Conservation (phyloP, 176 grass and related monocot genomes). For the Oryza officinalis region DNA sequence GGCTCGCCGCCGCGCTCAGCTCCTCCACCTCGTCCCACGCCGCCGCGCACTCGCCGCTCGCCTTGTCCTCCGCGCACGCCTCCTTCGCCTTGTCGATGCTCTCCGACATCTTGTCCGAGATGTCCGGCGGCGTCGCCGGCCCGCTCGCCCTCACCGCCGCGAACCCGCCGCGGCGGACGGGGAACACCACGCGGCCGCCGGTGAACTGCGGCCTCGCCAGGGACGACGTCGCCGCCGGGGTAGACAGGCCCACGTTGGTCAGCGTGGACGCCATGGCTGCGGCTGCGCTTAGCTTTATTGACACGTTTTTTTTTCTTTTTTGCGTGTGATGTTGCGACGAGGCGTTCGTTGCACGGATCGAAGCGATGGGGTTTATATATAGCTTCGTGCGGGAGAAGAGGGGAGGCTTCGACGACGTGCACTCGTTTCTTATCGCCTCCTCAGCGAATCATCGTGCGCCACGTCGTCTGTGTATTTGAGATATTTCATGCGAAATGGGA, state of each 20-base stretch:
- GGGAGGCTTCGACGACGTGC: slow-evolving; percentile 1
- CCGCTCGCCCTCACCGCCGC: slow-evolving; percentile 47
- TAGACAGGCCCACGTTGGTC: slow-evolving; percentile 46
- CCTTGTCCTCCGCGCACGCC: slow-evolving; percentile 49
- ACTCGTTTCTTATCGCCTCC: slow-evolving; percentile 51
- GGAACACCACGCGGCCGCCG: slow-evolving; percentile 12
- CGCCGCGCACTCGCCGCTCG: slow-evolving; percentile 67
- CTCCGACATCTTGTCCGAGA: slow-evolving; percentile 82
- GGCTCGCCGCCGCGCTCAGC: slow-evolving; percentile 86
- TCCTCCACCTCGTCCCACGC: slow-evolving; percentile 97
- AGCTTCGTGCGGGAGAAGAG: background rate
- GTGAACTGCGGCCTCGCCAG: slow-evolving; percentile 1
- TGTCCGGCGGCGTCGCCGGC: slow-evolving; percentile 58
- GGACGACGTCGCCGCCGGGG: slow-evolving; percentile 34
- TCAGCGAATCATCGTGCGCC: slow-evolving; percentile 20
- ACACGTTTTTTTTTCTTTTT: background rate
- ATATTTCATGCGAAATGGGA: slow-evolving; percentile 28
- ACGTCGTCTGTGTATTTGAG: slow-evolving; percentile 1
- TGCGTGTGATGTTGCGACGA: slow-evolving; percentile 5
- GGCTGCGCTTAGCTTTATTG: background rate
- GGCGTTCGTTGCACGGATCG: background rate
- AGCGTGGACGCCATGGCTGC: slow-evolving; percentile 58
- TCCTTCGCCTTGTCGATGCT: slow-evolving; percentile 94
- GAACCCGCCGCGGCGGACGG: background rate
- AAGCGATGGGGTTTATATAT: slow-evolving; percentile 13